These are phyloP conservation scores for Atractiella rhizophila DNA, from an alignment of 768 basidiomycete species.

Conservation along the genomic window DNA sequence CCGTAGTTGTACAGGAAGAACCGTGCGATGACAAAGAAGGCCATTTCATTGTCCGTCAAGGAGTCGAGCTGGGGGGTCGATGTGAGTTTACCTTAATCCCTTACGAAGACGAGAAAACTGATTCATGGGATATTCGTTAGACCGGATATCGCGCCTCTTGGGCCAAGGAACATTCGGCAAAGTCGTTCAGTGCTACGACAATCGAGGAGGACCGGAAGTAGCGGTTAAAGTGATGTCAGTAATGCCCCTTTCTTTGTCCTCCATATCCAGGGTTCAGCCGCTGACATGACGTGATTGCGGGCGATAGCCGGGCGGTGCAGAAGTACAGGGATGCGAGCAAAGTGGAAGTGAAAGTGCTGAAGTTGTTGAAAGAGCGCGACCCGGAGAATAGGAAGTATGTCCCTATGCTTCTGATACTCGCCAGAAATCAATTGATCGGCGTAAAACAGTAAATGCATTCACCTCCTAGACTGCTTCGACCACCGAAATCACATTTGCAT, in stretches of 20 bases:
- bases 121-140: conserved; percentile 25
- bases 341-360: conserved; percentile 85
- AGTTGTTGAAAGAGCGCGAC: conserved; percentile 70
- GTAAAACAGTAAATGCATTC: conserved; percentile 70
- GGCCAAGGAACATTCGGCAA: conserved; percentile 99
- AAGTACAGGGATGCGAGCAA: conserved; percentile 97
- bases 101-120: not conserved
- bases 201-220: conserved; percentile 44
- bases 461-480: conserved; percentile 81
- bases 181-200: conserved; percentile 79
- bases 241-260: not conserved
- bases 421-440: conserved; percentile 11
- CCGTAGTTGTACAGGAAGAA: not conserved
- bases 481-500: conserved; percentile 92
- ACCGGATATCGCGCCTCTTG: conserved; percentile 67
- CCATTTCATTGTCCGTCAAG: conserved; percentile 82
- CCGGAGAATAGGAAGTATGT: conserved; percentile 66
- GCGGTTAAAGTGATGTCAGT: conserved; percentile 78
- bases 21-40: conserved; percentile 89
- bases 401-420: conserved; percentile 9
- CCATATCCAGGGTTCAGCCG: too few species aligned
- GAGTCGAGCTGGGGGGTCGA: conserved; percentile 56
- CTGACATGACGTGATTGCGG: not conserved
- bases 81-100: conserved; percentile 31
- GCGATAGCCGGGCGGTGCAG: conserved; percentile 47